phyloP scores from a whole-genome alignment of 148 eudicot species.

The Spergularia marina region DNA sequence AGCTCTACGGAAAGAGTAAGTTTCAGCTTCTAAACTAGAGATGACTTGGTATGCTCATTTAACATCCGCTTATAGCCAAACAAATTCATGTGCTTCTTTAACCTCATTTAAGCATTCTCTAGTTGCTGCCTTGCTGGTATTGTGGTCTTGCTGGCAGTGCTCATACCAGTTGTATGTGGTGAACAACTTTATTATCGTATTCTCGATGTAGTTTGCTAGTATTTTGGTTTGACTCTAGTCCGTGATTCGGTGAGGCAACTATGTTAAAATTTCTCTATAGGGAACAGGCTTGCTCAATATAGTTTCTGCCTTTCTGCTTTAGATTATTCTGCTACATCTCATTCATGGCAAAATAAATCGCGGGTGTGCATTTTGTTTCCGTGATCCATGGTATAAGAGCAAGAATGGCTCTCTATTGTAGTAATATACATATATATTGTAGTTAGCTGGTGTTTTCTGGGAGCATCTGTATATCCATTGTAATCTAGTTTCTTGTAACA shows the following conservation, averaged over 20 bases:
- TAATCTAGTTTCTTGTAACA: conserved; percentile 17
- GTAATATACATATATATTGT: not conserved
- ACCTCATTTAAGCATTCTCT: not conserved
- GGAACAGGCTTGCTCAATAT: too few relatives aligned
- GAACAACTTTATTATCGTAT: not conserved
- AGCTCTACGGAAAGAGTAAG: conserved; percentile 45
- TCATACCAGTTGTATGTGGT: not conserved
- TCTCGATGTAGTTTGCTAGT: too few relatives aligned
- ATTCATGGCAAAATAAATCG: not conserved
- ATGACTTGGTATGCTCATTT: not conserved
- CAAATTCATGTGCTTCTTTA: not conserved
- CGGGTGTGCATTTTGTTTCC: not conserved
- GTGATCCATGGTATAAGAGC: not conserved
- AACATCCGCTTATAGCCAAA: not conserved
- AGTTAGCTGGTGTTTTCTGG: not conserved
- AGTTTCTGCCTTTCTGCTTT: not conserved
- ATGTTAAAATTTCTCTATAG: too few relatives aligned
- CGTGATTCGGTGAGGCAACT: too few relatives aligned
- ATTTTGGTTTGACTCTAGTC: too few relatives aligned
- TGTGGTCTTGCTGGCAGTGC: not conserved
- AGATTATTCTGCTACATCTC: not conserved
- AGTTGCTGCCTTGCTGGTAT: not conserved
- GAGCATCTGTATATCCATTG: not conserved
- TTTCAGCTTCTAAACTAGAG: not conserved
- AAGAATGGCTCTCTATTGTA: not conserved